Percentiles rank a stretch among this genome's conserved stretches.
These are phyloP conservation scores for Claviceps capensis DNA, from an alignment of 2,329 filamentous ascomycete species.

Conservation along the genomic window DNA sequence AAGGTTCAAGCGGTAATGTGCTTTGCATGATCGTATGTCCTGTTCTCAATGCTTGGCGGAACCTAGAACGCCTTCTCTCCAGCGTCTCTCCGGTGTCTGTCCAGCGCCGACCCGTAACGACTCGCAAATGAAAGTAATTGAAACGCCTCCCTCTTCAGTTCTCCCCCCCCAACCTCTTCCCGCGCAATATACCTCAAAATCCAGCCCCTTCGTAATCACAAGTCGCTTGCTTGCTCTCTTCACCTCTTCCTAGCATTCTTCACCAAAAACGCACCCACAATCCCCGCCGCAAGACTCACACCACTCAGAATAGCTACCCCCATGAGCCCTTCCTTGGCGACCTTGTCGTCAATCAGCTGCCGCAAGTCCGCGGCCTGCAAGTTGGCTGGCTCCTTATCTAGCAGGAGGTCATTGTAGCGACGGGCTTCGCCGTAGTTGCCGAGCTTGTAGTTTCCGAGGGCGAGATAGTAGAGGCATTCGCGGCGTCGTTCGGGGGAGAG, in stretches of 20 bases:
- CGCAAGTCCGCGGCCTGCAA: slow-evolving; percentile 80
- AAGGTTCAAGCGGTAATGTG: neutral
- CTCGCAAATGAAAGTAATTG: too few species aligned
- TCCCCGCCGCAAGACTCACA: slow-evolving; percentile 81
- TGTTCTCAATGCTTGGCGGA: too few species aligned
- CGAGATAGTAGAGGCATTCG: slow-evolving; percentile 97
- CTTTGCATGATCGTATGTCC: neutral
- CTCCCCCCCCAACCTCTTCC: neutral
- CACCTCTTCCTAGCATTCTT: slow-evolving; percentile 54
- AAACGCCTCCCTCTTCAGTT: neutral
- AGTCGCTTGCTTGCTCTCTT: neutral
- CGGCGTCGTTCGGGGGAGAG: slow-evolving; percentile 81
- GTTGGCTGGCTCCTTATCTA: slow-evolving; percentile 85
- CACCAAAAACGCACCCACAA: slow-evolving; percentile 78
- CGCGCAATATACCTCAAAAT: neutral
- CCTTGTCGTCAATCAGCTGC: slow-evolving; percentile 86
- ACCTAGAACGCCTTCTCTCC: neutral
- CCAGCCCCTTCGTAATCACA: too few species aligned
- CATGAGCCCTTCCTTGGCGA: slow-evolving; percentile 84
- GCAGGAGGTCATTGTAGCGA: slow-evolving; percentile 82
- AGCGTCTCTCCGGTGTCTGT: neutral
- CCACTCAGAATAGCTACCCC: slow-evolving; percentile 92
- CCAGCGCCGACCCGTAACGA: too few species aligned
- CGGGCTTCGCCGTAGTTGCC: slow-evolving; percentile 93
- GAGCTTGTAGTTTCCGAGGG: slow-evolving; percentile 93